Evolutionary conservation across 2,329 filamentous ascomycete species (phyloP).

Genomic region (Colletotrichum chrysophilum): DNA sequence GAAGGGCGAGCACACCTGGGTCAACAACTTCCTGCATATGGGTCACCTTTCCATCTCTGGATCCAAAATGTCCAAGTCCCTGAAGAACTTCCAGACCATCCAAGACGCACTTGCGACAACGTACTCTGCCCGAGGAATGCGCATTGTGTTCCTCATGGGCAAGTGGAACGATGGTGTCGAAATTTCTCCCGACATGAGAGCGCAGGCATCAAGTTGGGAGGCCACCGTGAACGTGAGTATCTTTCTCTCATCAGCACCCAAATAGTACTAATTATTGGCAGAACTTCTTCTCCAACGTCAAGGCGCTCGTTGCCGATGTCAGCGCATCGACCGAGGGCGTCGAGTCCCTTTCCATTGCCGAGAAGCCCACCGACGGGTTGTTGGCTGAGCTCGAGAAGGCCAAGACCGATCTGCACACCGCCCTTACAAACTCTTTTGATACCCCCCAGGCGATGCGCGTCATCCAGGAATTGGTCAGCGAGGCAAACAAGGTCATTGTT

Average conservation of each 20-base stretch:
- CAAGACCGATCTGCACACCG: slow-evolving; percentile 58
- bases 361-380: slow-evolving; percentile 33
- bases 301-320: slow-evolving; percentile 57
- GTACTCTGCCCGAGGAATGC: slow-evolving; percentile 80
- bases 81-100: slow-evolving; percentile 97
- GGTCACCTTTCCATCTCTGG: slow-evolving; percentile 84
- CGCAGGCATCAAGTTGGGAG: slow-evolving; percentile 80
- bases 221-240: slow-evolving; percentile 69
- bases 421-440: slow-evolving; percentile 86
- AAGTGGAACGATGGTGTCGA: slow-evolving; percentile 92
- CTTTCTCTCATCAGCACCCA: not conserved
- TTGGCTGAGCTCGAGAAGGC: slow-evolving; percentile 54
- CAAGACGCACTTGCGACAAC: slow-evolving; percentile 73
- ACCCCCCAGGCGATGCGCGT: slow-evolving; percentile 79
- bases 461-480: slow-evolving; percentile 79
- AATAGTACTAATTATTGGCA: slow-evolving; percentile 26
- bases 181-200: slow-evolving; percentile 83
- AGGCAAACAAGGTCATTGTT: slow-evolving; percentile 68
- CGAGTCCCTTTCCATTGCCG: slow-evolving; percentile 42
- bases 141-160: slow-evolving; percentile 86
- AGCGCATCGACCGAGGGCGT: slow-evolving; percentile 35
- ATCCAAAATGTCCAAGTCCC: slow-evolving; percentile 92
- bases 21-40: slow-evolving; percentile 97
- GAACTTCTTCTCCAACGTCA: slow-evolving; percentile 65
- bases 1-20: slow-evolving; percentile 74